phyloP scores from a whole-genome alignment of 345 rosid genomes.

The Brassica incana region DNA sequence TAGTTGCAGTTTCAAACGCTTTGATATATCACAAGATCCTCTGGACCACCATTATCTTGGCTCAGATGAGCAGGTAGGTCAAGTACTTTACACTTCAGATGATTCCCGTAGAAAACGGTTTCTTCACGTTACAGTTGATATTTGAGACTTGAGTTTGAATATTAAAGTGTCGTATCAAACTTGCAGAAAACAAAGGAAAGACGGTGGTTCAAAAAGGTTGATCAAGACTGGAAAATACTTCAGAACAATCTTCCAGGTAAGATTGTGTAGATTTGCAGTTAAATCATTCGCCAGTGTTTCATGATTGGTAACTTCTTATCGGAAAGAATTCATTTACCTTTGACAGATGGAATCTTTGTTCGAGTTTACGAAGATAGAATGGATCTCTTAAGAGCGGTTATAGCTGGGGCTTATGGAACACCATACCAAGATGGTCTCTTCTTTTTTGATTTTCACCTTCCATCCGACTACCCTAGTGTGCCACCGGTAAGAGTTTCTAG shows the following conservation, averaged over 20 bases:
- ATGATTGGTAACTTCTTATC: constrained; percentile 1
- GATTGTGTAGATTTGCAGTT: constrained; percentile 12
- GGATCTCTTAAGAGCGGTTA: constrained; percentile 92
- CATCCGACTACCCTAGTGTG: constrained; percentile 78
- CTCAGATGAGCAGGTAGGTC: constrained; percentile 63
- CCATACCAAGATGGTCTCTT: constrained; percentile 99
- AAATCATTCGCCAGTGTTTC: background rate
- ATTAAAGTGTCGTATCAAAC: constrained; percentile 15
- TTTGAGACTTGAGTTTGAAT: constrained; percentile 10
- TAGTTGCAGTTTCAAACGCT: constrained; percentile 57
- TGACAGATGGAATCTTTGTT: constrained; percentile 80
- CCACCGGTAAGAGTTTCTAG: constrained; percentile 69
- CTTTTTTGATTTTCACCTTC: constrained; percentile 94
- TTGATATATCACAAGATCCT: constrained; percentile 78
- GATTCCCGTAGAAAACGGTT: background rate
- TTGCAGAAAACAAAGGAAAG: constrained; percentile 73
- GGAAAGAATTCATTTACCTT: constrained; percentile 8
- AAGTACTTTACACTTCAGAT: background rate
- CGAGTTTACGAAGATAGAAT: constrained; percentile 92
- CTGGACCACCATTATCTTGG: constrained; percentile 79
- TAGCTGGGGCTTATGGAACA: constrained; percentile 92
- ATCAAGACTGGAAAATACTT: constrained; percentile 97
- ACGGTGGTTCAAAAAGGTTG: constrained; percentile 92
- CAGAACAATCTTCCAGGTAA: constrained; percentile 97
- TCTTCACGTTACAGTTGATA: background rate